phyloP scores from a whole-genome alignment of 176 grass and related monocot species.

The Carex cristatella region DNA sequence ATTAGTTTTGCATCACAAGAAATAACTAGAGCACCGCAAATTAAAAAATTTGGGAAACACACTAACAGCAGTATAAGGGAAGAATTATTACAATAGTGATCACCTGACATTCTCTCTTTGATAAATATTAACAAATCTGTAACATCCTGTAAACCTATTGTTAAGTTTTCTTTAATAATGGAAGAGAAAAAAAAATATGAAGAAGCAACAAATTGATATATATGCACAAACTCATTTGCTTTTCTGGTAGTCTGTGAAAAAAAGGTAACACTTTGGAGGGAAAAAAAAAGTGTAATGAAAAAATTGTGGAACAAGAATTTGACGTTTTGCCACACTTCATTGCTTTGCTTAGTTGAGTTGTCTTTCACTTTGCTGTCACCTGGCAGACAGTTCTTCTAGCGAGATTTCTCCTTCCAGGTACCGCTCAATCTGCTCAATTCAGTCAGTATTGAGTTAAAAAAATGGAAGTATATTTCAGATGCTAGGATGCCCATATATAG shows the following conservation, averaged over 20 bases:
- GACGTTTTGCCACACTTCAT: not conserved
- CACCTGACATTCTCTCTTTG: not conserved
- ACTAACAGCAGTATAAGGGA: not conserved
- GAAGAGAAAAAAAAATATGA: not conserved
- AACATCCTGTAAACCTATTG: not conserved
- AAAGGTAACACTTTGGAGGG: not conserved
- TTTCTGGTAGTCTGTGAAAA: constrained; percentile 21
- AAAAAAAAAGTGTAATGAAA: not conserved
- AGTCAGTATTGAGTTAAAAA: not conserved
- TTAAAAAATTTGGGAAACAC: not conserved
- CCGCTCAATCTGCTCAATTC: constrained; percentile 50
- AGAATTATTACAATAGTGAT: not conserved
- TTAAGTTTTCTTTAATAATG: not conserved
- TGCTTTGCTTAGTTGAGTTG: constrained; percentile 28
- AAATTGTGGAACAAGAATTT: not conserved
- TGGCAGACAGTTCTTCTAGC: constrained; percentile 62
- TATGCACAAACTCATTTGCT: constrained; percentile 15
- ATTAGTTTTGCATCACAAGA: not conserved
- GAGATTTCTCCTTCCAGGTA: constrained; percentile 87
- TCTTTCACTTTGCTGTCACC: constrained; percentile 50
- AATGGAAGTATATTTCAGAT: not conserved
- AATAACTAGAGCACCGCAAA: not conserved
- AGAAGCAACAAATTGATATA: not conserved
- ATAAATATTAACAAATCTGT: constrained; percentile 10
- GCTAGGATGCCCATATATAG: not conserved